Evolutionary conservation across 345 rosid species (phyloP), one percentile per base, ranked within the genome.

Genomic region (Capsella bursapastoris): DNA sequence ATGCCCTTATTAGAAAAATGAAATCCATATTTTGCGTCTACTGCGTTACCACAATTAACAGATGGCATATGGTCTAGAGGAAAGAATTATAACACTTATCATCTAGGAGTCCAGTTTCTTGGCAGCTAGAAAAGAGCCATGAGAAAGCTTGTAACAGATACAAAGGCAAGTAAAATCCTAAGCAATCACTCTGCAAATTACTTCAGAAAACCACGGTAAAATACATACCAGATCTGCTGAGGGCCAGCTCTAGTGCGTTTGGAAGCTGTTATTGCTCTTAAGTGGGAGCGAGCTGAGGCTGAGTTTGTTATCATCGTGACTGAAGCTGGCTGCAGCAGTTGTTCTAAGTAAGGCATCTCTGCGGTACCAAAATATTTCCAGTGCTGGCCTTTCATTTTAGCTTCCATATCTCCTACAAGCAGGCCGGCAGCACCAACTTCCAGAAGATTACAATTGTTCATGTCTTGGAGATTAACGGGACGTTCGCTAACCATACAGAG

Each of bases 371-470:
- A 86, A 85, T 84, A 87, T 82, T 88, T 92, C 97, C 98, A 90
- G 63, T 88, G 92, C 71, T 89, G 91, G 68, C 96, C 92, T 79
- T 88, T 92, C 94, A 87, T 85, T 84, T 89, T 92, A 48, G 96
- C 86, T 82, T 92, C 96, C 92, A 92, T 85, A 72, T 96, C 97
- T 63, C 94, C 98, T 41, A 92, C 90, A 73, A 96, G 94, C 34
- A 96, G 82, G 59, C 98, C 94, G 11, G 98, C 97, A 27, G 99
- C 99, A 71, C 99, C 99, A 76, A 90, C 86, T 83, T 96, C 97
- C 61, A 92, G 80, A 76, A 96, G 87, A 80, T 86, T 92, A 79
- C 75, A 89, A 22, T 82, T 81, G 77, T 84, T 86, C 86, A 86
- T 79, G 64, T 86, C 93, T 86, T 87, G 90, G 58, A 87, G 84